Evolutionary conservation across 345 rosid genomes (phyloP).

Genomic region (Erucastrum elatum): DNA sequence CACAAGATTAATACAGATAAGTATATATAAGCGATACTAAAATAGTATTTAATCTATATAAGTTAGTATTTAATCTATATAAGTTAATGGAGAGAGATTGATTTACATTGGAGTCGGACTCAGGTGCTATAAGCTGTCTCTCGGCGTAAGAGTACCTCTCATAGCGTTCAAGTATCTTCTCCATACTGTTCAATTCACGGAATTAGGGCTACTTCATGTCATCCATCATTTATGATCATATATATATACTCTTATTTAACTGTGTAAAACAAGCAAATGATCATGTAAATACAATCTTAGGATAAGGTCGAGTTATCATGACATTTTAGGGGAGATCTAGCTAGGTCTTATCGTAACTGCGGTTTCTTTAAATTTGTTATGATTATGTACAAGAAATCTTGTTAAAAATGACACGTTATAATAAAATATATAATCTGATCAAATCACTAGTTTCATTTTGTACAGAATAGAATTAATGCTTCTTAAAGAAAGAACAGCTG

Average conservation of each 20-base stretch:
- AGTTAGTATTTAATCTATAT: not conserved
- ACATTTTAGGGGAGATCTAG: not conserved
- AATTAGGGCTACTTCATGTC: slow-evolving; percentile 6
- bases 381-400: not conserved
- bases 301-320: not conserved
- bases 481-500: slow-evolving; percentile 24
- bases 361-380: not conserved
- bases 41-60: not conserved
- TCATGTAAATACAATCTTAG: not conserved
- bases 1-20: not conserved
- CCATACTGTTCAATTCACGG: slow-evolving; percentile 55
- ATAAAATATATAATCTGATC: not conserved
- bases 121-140: slow-evolving; percentile 54
- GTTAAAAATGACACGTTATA: not conserved
- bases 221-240: not conserved
- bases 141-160: slow-evolving; percentile 68
- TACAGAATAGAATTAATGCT: not conserved
- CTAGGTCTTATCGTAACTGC: not conserved
- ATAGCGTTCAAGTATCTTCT: slow-evolving; percentile 72
- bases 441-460: not conserved
- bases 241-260: not conserved
- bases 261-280: slow-evolving; percentile 2
- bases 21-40: not conserved
- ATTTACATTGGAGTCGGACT: slow-evolving; percentile 44
- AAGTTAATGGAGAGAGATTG: slow-evolving; percentile 2